These are phyloP conservation scores for Rhexocercosporidium sp. DNA, from an alignment of 2,329 filamentous ascomycete species.

Conservation along the genomic window DNA sequence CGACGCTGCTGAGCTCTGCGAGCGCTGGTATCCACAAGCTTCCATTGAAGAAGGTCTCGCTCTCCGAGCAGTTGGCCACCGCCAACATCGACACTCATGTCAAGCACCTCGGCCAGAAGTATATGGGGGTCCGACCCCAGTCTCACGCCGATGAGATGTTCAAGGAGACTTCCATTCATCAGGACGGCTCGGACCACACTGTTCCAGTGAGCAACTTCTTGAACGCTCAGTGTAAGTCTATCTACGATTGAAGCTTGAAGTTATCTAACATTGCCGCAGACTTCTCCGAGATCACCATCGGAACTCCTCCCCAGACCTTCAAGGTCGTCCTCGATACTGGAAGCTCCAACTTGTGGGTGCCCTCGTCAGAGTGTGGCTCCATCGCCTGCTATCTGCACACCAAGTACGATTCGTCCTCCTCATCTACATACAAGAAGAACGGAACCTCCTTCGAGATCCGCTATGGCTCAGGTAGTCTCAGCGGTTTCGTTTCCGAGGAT, in stretches of 20 bases:
- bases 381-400: conserved; percentile 98
- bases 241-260: neutral
- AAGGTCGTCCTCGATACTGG: conserved; percentile 99
- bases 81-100: conserved; percentile 83
- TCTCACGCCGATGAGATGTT: conserved; percentile 78
- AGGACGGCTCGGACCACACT: conserved; percentile 70
- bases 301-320: conserved; percentile 91
- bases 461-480: conserved; percentile 94
- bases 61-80: conserved; percentile 88
- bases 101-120: conserved; percentile 89
- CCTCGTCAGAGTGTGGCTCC: conserved; percentile 85
- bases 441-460: conserved; percentile 90
- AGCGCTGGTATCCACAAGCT: conserved; percentile 91
- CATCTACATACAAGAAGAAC: conserved; percentile 92
- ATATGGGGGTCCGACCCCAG: conserved; percentile 81
- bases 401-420: conserved; percentile 92
- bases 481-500: conserved; percentile 92
- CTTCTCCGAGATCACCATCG: conserved; percentile 95
- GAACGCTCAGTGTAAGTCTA: conserved; percentile 90
- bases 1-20: conserved; percentile 80
- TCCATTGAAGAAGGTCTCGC: conserved; percentile 95
- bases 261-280: conserved; percentile 57
- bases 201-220: conserved; percentile 96
- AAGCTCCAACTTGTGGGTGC: conserved; percentile 99
- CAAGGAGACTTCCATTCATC: conserved; percentile 71